Percentiles rank a stretch among this genome's conserved stretches.
Conservation (phyloP, 2,329 filamentous ascomycete species). For the Aschersonia sp. region DNA sequence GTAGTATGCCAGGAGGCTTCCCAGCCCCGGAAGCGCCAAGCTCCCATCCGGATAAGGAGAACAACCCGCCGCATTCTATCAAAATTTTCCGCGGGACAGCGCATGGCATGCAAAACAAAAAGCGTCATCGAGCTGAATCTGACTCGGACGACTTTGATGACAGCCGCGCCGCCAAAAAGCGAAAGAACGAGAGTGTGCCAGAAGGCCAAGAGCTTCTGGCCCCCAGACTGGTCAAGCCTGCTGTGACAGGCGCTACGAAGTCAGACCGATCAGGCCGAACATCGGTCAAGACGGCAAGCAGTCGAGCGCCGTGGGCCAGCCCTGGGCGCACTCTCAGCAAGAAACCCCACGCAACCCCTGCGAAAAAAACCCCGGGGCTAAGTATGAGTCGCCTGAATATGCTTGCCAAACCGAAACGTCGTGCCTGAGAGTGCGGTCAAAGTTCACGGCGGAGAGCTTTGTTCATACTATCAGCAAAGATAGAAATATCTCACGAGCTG, state of each 20-base stretch:
- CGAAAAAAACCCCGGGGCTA: slow-evolving; percentile 37
- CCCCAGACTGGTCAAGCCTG: slow-evolving; percentile 26
- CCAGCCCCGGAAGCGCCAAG: slow-evolving; percentile 20
- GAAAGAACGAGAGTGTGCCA: slow-evolving; percentile 30
- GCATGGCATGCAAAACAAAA: slow-evolving; percentile 53
- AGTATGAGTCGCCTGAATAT: slow-evolving; percentile 46
- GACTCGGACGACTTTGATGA: slow-evolving; percentile 40
- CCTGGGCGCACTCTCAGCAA: slow-evolving; percentile 6
- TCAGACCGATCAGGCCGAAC: slow-evolving; percentile 17
- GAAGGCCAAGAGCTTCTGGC: slow-evolving; percentile 39
- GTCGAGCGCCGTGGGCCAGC: slow-evolving; percentile 2
- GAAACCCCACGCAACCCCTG: slow-evolving; percentile 24
- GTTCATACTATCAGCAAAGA: background rate
- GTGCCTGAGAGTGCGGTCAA: slow-evolving; percentile 22
- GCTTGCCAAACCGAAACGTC: slow-evolving; percentile 44
- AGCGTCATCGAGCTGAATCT: slow-evolving; percentile 42
- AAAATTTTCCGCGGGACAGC: slow-evolving; percentile 31
- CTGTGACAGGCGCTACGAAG: slow-evolving; percentile 18
- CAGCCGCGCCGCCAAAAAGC: slow-evolving; percentile 43
- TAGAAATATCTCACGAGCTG: too few species aligned
- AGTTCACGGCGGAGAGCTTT: background rate
- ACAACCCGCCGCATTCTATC: slow-evolving; percentile 24
- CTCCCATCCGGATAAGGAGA: slow-evolving; percentile 38
- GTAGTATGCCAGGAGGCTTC: slow-evolving; percentile 41
- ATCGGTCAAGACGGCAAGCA: slow-evolving; percentile 10